A percentile compares a stretch with the other conserved stretches of the same genome.
Conservation (phyloP, 257 asterid genomes). For the Nicotiana tomentosiformis region DNA sequence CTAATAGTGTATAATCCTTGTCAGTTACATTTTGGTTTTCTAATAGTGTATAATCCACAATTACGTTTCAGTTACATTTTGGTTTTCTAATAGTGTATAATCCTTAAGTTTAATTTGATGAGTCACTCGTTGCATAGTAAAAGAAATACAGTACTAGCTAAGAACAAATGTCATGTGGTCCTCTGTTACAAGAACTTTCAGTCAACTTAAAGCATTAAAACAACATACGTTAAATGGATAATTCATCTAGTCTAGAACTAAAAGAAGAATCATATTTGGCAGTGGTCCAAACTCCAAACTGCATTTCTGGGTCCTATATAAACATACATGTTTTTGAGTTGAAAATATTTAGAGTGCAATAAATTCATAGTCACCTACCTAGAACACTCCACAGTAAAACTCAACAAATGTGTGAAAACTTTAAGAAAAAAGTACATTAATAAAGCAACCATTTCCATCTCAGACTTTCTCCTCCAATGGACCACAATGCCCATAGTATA, state of each 20-base stretch:
- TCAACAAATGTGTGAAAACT: constrained; percentile 8
- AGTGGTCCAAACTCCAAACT: constrained; percentile 13
- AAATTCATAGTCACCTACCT: constrained; percentile 18
- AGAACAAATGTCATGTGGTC: constrained; percentile 12
- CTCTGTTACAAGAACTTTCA: constrained; percentile 4
- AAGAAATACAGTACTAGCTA: neutral
- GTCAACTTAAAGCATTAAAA: constrained; percentile 16
- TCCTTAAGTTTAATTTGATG: too few relatives aligned
- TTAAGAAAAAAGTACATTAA: constrained; percentile 13
- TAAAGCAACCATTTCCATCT: constrained; percentile 13
- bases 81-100: too few relatives aligned
- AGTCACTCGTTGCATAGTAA: neutral
- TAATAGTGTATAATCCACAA: too few relatives aligned
- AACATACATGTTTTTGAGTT: neutral
- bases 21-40: too few relatives aligned
- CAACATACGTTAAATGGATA: neutral
- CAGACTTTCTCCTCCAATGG: neutral
- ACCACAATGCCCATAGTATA: constrained; percentile 1
- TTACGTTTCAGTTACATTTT: neutral
- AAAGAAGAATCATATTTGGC: neutral
- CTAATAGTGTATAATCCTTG: too few relatives aligned
- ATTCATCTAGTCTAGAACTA: neutral
- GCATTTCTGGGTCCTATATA: constrained; percentile 14
- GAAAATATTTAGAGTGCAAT: constrained; percentile 1
- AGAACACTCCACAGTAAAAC: constrained; percentile 2